Evolutionary conservation across 768 basidiomycete species (phyloP), one percentile per base, ranked within the genome.

Genomic region (Peribolospora kevripleyi): DNA sequence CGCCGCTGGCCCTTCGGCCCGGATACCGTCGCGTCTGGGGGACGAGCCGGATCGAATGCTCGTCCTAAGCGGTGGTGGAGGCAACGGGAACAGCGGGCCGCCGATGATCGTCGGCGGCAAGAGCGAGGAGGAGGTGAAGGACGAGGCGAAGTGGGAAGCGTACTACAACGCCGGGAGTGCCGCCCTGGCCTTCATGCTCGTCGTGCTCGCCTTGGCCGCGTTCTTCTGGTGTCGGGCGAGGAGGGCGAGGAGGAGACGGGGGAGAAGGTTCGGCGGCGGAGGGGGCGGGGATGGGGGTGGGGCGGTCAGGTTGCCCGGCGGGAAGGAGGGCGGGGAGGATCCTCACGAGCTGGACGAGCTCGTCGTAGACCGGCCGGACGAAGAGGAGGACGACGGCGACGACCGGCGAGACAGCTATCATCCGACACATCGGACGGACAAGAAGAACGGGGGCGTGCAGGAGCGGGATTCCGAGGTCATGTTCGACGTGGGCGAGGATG

Each of bases 121-220:
- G 11, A 39, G 42, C 10, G 46, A 46, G 7, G n/a, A 46, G 14
- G 25, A 38, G 8, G 45, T 54, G 14, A 13, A 41, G 40, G 55
- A 57, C 13, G n/a, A 46, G 14, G 25, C 47, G 8, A 39, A 48
- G 14, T 14, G 42, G 40, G 55, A 57, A 86, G 88, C 85, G n/a
- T 90, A 88, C 66, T 93, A 90, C 66, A 91, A 91, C 57, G 82
- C 85, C 42, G 86, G 84, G 8, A 87, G 86, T 0, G 83, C 81
- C 1, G 79, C 81, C 3, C 70, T 88, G n/a, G 78, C 91, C 36
- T 73, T 95, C 46, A 64, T 90, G 3, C 67, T 93, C 54, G 74
- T 90, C 55, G 71, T 76, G 42, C 63, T 76, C 14, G 73, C 72
- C 11, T 75, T 88, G 53, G 84, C 78, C 0, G 67, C 75, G 7